A percentile compares a stretch with the other conserved stretches of the same genome.
These are phyloP conservation scores for Scytalidium sp. DNA, from an alignment of 2,329 filamentous ascomycete species.

Conservation along the genomic window DNA sequence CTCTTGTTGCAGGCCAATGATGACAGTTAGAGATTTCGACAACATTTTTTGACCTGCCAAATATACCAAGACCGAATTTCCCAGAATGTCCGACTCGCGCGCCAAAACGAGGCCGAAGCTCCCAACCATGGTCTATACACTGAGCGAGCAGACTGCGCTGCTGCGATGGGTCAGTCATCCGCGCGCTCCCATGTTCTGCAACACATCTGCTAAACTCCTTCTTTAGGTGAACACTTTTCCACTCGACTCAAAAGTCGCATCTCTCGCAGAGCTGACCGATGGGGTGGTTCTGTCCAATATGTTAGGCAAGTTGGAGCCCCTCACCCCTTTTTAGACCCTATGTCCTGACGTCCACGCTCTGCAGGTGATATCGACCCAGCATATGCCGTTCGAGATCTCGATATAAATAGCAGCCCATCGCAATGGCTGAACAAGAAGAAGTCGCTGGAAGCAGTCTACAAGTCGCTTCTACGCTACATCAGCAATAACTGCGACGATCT, in stretches of 20 bases:
- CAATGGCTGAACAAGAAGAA: constrained; percentile 41
- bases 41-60: constrained; percentile 12
- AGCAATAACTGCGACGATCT: constrained; percentile 50
- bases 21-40: constrained; percentile 6
- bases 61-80: constrained; percentile 1
- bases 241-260: constrained; percentile 22
- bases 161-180: constrained; percentile 48
- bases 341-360: constrained; percentile 39
- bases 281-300: constrained; percentile 29
- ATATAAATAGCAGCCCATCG: constrained; percentile 35
- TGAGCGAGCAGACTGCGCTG: constrained; percentile 50
- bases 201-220: constrained; percentile 12
- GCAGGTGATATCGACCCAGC: constrained; percentile 55
- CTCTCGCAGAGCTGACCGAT: constrained; percentile 30
- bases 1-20: constrained; percentile 3
- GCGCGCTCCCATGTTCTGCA: constrained; percentile 2
- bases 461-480: constrained; percentile 53
- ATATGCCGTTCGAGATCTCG: constrained; percentile 54
- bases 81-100: constrained; percentile 2
- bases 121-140: constrained; percentile 14
- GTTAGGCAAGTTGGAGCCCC: constrained; percentile 35
- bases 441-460: constrained; percentile 52
- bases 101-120: neutral
- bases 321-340: neutral
- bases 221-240: constrained; percentile 32